phyloP scores from a whole-genome alignment of 768 basidiomycete species.

The Kwoniella dejecticola region DNA sequence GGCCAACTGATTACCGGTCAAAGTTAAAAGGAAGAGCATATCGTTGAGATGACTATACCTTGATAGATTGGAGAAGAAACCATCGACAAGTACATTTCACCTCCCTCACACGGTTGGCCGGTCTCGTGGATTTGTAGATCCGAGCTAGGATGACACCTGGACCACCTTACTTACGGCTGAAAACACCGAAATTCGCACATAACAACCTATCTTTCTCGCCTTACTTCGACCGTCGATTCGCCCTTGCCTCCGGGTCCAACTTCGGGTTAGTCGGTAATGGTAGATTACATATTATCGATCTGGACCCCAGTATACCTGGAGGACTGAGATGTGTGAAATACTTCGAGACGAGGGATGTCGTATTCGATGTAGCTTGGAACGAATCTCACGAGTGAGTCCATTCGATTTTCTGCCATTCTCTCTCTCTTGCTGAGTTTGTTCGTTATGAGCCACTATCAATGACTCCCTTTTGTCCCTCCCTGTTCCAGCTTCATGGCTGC shows the following conservation, averaged over 20 bases:
- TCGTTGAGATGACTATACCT: no score
- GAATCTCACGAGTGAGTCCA: constrained; percentile 68
- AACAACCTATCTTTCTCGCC: constrained; percentile 54
- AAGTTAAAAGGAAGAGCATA: no score
- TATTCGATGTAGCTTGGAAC: constrained; percentile 92
- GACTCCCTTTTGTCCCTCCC: no score
- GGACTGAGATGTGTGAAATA: constrained; percentile 42
- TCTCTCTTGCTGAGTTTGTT: not conserved
- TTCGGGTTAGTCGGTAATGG: constrained; percentile 96
- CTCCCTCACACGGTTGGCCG: no score
- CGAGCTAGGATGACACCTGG: not conserved
- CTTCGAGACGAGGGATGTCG: constrained; percentile 84
- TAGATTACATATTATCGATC: constrained; percentile 62
- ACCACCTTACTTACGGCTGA: constrained; percentile 9
- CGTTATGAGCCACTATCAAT: not conserved
- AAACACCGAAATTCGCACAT: constrained; percentile 52
- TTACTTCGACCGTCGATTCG: constrained; percentile 54
- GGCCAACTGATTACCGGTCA: not conserved
- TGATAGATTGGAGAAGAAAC: no score
- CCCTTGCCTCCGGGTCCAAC: constrained; percentile 72
- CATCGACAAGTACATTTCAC: no score
- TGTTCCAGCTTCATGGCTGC: no score
- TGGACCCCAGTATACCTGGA: constrained; percentile 24
- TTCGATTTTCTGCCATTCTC: not conserved
- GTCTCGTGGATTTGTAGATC: not conserved